phyloP scores from a whole-genome alignment of 345 rosid species.

The Camelina laxa region DNA sequence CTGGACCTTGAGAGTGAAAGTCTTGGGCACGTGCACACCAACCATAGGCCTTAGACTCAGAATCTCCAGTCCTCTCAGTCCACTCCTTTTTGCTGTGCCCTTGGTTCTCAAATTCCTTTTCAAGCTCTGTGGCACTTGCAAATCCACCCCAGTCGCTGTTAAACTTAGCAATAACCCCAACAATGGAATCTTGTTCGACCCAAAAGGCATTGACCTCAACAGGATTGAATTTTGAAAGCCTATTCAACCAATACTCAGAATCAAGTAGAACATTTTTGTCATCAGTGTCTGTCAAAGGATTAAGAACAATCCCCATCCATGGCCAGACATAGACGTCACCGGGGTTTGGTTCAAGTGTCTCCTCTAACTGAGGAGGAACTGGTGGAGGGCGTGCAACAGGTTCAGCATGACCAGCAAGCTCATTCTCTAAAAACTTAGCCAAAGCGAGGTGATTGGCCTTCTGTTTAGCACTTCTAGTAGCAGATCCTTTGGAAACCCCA shows the following conservation, averaged over 20 bases:
- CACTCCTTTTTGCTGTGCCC: constrained; percentile 62
- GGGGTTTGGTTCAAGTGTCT: constrained; percentile 35
- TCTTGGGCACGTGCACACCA: constrained; percentile 90
- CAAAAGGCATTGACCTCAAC: constrained; percentile 54
- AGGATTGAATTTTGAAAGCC: constrained; percentile 66
- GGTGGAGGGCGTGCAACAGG: constrained; percentile 39
- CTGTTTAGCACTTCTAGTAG: constrained; percentile 70
- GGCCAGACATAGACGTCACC: constrained; percentile 73
- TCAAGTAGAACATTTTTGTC: constrained; percentile 46
- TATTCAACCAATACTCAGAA: constrained; percentile 59
- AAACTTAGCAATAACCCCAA: constrained; percentile 65
- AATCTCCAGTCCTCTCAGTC: constrained; percentile 46
- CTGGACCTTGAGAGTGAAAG: constrained; percentile 55
- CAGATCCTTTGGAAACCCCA: constrained; percentile 83
- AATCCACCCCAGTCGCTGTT: constrained; percentile 69
- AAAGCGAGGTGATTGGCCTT: constrained; percentile 88
- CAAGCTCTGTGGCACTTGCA: constrained; percentile 60
- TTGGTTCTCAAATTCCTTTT: constrained; percentile 59
- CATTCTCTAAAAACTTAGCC: constrained; percentile 65
- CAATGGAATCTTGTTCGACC: constrained; percentile 47
- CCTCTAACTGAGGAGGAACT: constrained; percentile 23
- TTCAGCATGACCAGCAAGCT: constrained; percentile 60
- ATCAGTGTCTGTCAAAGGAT: constrained; percentile 44
- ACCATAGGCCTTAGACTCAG: constrained; percentile 56
- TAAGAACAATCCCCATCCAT: constrained; percentile 78